Evolutionary conservation across 2,329 filamentous ascomycete species (phyloP).

Genomic region (Monosporascus sp.): DNA sequence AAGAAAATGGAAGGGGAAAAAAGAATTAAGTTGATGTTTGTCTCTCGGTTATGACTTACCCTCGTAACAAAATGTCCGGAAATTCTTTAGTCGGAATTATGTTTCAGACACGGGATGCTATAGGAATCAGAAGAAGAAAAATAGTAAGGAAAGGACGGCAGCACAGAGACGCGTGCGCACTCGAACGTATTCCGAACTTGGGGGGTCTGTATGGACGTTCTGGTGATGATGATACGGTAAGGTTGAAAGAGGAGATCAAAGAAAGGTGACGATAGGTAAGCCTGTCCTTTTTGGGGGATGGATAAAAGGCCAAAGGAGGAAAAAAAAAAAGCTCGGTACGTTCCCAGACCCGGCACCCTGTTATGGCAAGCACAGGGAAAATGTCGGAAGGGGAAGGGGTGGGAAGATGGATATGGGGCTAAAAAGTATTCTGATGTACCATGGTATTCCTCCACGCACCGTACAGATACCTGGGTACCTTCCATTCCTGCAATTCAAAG

Average conservation of each 20-base stretch:
- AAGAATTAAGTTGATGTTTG: neutral
- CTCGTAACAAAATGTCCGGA: neutral
- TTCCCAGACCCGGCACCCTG: no score
- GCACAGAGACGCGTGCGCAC: neutral
- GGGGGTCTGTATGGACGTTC: neutral
- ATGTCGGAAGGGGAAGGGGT: neutral
- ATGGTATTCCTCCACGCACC: no score
- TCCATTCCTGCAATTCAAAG: no score
- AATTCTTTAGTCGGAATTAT: neutral
- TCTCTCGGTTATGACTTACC: neutral
- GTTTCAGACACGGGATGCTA: constrained; percentile 1
- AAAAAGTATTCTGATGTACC: neutral
- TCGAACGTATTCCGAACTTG: neutral
- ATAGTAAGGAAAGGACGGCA: neutral
- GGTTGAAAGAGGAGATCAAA: neutral
- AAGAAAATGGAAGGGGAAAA: neutral
- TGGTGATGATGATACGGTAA: neutral
- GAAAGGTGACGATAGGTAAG: neutral
- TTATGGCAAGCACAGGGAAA: neutral
- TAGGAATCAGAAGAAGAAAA: neutral
- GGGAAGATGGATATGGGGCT: neutral
- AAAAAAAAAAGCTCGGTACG: neutral
- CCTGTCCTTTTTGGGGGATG: neutral
- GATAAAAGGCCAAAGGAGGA: neutral
- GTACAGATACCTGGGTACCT: no score